Evolutionary conservation across 129 eudicot species (phyloP).

Genomic region (Kitagawia praeruptora): DNA sequence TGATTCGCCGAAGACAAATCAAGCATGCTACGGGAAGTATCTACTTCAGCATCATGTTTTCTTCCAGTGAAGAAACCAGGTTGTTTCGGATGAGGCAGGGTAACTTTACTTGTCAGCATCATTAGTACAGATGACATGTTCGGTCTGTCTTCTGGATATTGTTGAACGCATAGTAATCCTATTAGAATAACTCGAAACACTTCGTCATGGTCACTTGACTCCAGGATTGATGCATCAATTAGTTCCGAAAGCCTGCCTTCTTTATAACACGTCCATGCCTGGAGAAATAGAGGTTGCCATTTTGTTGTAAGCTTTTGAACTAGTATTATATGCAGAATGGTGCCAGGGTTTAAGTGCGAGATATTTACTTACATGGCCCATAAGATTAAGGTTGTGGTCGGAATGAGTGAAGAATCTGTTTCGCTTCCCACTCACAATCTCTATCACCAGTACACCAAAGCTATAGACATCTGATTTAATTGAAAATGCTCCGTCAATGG

Average conservation of each 20-base stretch:
- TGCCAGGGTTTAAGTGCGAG: too few species aligned
- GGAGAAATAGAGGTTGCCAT: neutral
- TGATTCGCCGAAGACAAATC: constrained; percentile 11
- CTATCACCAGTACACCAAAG: constrained; percentile 47
- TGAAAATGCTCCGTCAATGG: constrained; percentile 41
- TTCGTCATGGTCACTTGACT: constrained; percentile 14
- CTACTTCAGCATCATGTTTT: constrained; percentile 26
- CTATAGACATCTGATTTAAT: constrained; percentile 49
- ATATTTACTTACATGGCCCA: constrained; percentile 43
- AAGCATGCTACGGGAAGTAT: constrained; percentile 22
- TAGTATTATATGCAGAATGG: neutral
- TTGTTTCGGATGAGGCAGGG: constrained; percentile 34
- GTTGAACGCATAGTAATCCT: constrained; percentile 43
- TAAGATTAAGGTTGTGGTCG: constrained; percentile 38
- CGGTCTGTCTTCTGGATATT: constrained; percentile 54
- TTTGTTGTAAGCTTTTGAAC: neutral
- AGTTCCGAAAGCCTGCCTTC: constrained; percentile 33
- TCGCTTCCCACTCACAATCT: constrained; percentile 38
- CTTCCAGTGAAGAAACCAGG: constrained; percentile 45
- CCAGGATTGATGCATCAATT: constrained; percentile 21
- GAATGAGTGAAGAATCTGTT: constrained; percentile 29
- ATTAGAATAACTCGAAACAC: constrained; percentile 27
- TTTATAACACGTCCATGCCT: constrained; percentile 40
- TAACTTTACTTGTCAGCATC: constrained; percentile 34
- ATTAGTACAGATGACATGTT: constrained; percentile 40